A percentile compares a stretch with the other conserved stretches of the same genome.
Conservation (phyloP, 352 stramenopile genomes). For the Globisporangium emineosum region DNA sequence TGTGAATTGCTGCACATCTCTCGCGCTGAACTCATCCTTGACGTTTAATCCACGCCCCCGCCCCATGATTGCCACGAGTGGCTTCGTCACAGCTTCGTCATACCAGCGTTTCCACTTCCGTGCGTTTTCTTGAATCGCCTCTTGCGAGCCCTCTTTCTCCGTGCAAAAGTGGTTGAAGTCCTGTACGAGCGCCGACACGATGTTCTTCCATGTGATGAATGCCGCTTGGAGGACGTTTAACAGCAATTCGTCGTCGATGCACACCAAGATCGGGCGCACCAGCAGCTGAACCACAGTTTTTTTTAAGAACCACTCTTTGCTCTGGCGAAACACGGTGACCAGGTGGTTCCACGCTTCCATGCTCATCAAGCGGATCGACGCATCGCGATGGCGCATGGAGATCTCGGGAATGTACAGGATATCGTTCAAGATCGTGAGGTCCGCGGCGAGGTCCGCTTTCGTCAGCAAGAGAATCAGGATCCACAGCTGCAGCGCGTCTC, state of each 20-base stretch:
- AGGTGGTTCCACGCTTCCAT: constrained; percentile 55
- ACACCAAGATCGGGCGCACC: constrained; percentile 38
- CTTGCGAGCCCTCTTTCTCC: constrained; percentile 12
- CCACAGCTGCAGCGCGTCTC: constrained; percentile 55
- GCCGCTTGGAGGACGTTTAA: constrained; percentile 48
- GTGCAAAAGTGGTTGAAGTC: constrained; percentile 51
- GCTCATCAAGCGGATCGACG: constrained; percentile 39
- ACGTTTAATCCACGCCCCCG: neutral
- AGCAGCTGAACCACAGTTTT: constrained; percentile 49
- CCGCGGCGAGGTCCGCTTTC: constrained; percentile 30
- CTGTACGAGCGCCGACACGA: constrained; percentile 36
- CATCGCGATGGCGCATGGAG: constrained; percentile 46
- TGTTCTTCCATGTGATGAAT: constrained; percentile 45
- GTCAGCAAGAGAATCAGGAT: constrained; percentile 50
- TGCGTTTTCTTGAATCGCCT: constrained; percentile 33
- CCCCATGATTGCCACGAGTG: constrained; percentile 23
- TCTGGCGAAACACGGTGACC: constrained; percentile 43
- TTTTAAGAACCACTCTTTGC: constrained; percentile 56
- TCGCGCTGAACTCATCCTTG: neutral
- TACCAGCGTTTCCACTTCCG: constrained; percentile 61
- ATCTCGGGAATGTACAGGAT: constrained; percentile 57
- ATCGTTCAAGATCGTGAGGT: constrained; percentile 45
- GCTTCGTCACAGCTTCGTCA: constrained; percentile 39
- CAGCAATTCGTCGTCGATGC: constrained; percentile 44
- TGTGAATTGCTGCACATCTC: constrained; percentile 32